Base-by-base conservation (phyloP, 768 basidiomycete species). In the Trametes cinnabarina region DNA sequence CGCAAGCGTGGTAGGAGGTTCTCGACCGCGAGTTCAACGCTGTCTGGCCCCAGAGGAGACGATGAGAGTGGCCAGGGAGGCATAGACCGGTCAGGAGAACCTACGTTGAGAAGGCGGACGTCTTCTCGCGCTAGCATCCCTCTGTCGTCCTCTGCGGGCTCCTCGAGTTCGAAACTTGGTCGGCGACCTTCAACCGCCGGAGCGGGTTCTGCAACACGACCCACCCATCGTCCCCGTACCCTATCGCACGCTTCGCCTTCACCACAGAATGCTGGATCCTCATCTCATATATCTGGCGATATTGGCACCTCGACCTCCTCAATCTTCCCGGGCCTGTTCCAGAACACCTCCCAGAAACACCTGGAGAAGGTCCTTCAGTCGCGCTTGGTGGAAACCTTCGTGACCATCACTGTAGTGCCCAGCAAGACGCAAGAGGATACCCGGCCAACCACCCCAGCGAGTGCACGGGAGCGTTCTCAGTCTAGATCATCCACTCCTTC, bases 321-420 rank as follows among this genome's bases (percentile, higher is more conserved):
- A 52, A 66, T 41, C 67, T 60, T 71, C 69, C 48, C 68, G 67
- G 35, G 62, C 70, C 12, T 81, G 46, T 72, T 81, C 53, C 77
- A 77, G 15, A 84, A 85, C 64, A 79, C 87, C 58, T 88, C 89
- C 4, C 90, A 92, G 66, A 72, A 72, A 26, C 80, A 77, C 8
- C 74, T 92, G 43, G 89, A 92, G 74, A 86, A 79, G 63, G 80
- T 91, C 14, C 78, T 93, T 11, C 74, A 76, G 52, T 86, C 90
- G 32, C 83, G 90, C 47, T 74, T 93, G 28, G 85, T 92, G 22
- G 88, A 92, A 71, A 90, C 90, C 0, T 90, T 90, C 64, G 72
- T 92, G 53, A 79, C 83, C 14, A 70, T 92, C 41, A 75, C 76
- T 30, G 72, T 85, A 20, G 25, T 51, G 5, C 74, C 72, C 2